Percentiles rank a stretch among this genome's conserved stretches.
phyloP scores from a whole-genome alignment of 768 basidiomycete genomes.

The Agrocybe chaxingu region DNA sequence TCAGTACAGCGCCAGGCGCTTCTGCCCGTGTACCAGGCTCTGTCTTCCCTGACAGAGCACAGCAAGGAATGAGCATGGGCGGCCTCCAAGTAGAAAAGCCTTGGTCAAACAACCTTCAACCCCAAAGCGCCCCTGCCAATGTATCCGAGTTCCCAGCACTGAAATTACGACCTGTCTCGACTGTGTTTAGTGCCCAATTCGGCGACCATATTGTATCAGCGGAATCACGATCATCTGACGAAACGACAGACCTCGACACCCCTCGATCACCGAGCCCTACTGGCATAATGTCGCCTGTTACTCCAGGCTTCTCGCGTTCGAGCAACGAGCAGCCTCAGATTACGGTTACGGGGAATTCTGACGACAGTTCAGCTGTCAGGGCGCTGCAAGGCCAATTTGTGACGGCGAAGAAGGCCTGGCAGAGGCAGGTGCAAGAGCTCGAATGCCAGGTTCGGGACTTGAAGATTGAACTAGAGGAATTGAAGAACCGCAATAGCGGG shows the following conservation, averaged over 20 bases:
- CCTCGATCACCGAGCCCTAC: constrained; percentile 32
- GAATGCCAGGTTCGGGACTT: constrained; percentile 72
- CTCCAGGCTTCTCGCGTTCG: constrained; percentile 9
- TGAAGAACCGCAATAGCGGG: constrained; percentile 27
- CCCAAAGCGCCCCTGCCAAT: constrained; percentile 66
- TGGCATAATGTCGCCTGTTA: constrained; percentile 19
- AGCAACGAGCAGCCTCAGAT: constrained; percentile 7
- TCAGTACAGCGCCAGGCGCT: constrained; percentile 31
- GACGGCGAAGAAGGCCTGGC: constrained; percentile 60
- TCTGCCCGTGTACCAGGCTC: constrained; percentile 17
- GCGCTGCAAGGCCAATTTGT: constrained; percentile 61
- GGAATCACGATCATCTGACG: constrained; percentile 24
- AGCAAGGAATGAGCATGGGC: constrained; percentile 23
- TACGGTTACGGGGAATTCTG: constrained; percentile 18
- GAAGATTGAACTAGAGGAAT: constrained; percentile 62
- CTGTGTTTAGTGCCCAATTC: constrained; percentile 71
- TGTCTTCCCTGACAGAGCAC: constrained; percentile 18
- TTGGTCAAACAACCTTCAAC: constrained; percentile 25
- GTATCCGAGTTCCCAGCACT: constrained; percentile 62
- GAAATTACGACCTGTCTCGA: constrained; percentile 72
- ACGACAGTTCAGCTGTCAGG: constrained; percentile 33
- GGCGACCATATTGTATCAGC: constrained; percentile 40
- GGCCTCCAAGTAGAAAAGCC: constrained; percentile 16
- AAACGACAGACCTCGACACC: constrained; percentile 39
- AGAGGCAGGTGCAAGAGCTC: constrained; percentile 71